Conservation (phyloP, 257 asterid species). For the Paulownia fortunei region DNA sequence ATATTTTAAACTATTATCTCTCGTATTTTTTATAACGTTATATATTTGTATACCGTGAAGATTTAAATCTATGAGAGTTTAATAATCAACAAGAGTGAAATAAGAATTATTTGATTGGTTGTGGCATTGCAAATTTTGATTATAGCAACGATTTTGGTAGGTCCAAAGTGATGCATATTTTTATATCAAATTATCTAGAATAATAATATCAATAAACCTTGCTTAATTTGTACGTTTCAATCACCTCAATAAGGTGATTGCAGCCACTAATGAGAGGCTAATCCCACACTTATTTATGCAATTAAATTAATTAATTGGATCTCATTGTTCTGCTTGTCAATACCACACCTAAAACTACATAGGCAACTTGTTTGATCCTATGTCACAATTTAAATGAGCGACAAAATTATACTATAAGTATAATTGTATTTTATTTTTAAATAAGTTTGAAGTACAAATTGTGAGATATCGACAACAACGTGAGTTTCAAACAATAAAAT, state of each 20-base stretch:
- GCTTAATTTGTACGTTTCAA: background rate
- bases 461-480: too few relatives aligned
- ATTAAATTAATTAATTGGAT: background rate
- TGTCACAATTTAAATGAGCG: background rate
- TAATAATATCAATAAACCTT: background rate
- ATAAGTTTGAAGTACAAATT: too few relatives aligned
- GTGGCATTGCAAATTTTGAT: background rate
- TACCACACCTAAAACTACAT: background rate
- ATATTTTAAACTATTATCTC: too few relatives aligned
- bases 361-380: background rate
- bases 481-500: too few relatives aligned
- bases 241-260: constrained; percentile 17
- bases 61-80: too few relatives aligned
- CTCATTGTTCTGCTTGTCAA: background rate
- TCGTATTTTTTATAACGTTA: too few relatives aligned
- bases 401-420: too few relatives aligned
- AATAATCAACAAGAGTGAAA: too few relatives aligned
- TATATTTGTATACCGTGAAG: too few relatives aligned
- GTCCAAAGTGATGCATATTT: background rate
- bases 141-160: background rate
- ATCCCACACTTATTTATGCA: background rate
- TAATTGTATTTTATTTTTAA: too few relatives aligned
- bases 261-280: background rate
- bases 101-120: background rate
- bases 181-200: background rate